These are phyloP conservation scores for Chalciporus sp. DNA, from an alignment of 1,284 basidiomycete genomes.

Conservation along the genomic window DNA sequence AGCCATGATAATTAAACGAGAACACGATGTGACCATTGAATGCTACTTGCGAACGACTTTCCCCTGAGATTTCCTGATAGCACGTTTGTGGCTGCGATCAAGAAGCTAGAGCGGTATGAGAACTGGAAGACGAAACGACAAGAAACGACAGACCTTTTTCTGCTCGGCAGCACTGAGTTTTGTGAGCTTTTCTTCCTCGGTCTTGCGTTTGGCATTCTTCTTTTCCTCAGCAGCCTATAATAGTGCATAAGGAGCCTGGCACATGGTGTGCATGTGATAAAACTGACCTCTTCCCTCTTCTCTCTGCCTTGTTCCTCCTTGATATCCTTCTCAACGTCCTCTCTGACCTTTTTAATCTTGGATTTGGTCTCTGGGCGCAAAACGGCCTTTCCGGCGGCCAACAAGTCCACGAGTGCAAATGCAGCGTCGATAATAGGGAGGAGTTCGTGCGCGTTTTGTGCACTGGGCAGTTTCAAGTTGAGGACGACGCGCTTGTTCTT, in stretches of 20 bases:
- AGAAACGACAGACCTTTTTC: constrained; percentile 60
- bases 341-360: constrained; percentile 73
- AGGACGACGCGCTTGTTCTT: constrained; percentile 76
- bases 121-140: neutral
- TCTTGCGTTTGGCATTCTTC: constrained; percentile 72
- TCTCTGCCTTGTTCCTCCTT: constrained; percentile 72
- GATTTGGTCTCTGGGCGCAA: constrained; percentile 79
- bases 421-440: constrained; percentile 62
- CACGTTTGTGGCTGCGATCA: constrained; percentile 76
- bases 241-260: neutral
- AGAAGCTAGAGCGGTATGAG: constrained; percentile 46
- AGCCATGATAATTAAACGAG: neutral
- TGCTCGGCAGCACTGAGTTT: constrained; percentile 80
- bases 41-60: constrained; percentile 47
- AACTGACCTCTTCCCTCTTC: constrained; percentile 67
- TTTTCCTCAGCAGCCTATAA: constrained; percentile 63
- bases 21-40: neutral
- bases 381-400: constrained; percentile 49
- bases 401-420: constrained; percentile 74
- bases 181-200: constrained; percentile 71
- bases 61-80: constrained; percentile 67
- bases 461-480: constrained; percentile 59
- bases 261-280: neutral
- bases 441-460: constrained; percentile 50
- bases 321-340: constrained; percentile 67